phyloP scores from a whole-genome alignment of 1,284 basidiomycete genomes.

The Omphalotus olearius region DNA sequence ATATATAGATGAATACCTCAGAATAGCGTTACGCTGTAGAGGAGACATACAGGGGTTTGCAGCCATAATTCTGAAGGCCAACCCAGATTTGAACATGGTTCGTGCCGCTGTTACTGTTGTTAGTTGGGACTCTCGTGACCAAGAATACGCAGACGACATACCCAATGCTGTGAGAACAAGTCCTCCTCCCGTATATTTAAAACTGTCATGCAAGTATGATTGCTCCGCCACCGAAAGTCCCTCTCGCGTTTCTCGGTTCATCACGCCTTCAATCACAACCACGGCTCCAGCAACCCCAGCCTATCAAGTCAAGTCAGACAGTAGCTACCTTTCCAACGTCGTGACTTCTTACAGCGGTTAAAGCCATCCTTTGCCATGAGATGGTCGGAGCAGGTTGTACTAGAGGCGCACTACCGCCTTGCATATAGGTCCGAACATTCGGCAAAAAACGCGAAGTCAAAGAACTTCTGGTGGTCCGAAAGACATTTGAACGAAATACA shows the following conservation, averaged over 20 bases:
- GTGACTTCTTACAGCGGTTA: constrained; percentile 33
- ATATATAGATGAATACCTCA: constrained; percentile 4
- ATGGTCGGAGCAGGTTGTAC: constrained; percentile 27
- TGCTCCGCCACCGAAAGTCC: constrained; percentile 57
- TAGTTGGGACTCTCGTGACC: too few relatives aligned
- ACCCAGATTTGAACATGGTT: constrained; percentile 71
- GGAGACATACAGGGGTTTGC: constrained; percentile 74
- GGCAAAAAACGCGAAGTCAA: neutral
- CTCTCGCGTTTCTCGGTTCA: constrained; percentile 79
- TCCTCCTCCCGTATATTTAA: constrained; percentile 84
- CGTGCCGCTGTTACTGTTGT: constrained; percentile 50
- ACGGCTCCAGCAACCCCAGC: constrained; percentile 67
- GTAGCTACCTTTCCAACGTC: neutral
- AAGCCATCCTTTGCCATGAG: constrained; percentile 37
- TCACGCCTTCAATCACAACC: constrained; percentile 56
- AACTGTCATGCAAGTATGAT: constrained; percentile 76
- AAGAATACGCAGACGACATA: neutral
- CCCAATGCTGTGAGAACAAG: constrained; percentile 67
- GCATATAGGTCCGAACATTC: constrained; percentile 26
- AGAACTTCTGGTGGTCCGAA: neutral
- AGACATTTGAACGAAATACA: constrained; percentile 10
- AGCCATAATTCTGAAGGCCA: constrained; percentile 77
- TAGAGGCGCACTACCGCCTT: constrained; percentile 23
- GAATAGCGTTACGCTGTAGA: neutral
- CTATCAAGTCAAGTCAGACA: constrained; percentile 27